A percentile compares a stretch with the other conserved stretches of the same genome.
Conservation (phyloP, 768 basidiomycete genomes). For the Boletus tomentosulus region DNA sequence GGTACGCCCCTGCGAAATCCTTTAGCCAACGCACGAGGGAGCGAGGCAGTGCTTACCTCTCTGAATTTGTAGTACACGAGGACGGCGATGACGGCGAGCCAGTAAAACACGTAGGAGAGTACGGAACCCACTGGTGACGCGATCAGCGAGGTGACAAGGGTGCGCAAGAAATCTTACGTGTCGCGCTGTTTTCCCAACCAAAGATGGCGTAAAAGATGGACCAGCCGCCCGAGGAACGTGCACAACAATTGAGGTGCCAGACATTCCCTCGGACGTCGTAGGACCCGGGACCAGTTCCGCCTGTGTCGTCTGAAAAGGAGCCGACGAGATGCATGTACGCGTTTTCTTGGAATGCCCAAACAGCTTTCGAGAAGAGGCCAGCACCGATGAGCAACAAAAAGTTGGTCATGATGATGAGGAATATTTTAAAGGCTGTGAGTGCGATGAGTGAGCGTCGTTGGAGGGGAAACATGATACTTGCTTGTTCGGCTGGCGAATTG, state of each 20-base stretch:
- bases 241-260: constrained; percentile 85
- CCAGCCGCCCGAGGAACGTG: constrained; percentile 63
- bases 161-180: constrained; percentile 37
- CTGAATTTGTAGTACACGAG: too few species aligned
- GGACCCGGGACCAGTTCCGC: constrained; percentile 77
- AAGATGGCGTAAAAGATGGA: constrained; percentile 80
- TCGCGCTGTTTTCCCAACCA: constrained; percentile 85
- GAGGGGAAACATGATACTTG: constrained; percentile 30
- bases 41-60: too few species aligned
- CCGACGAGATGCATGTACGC: constrained; percentile 69
- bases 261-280: constrained; percentile 79
- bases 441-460: background rate
- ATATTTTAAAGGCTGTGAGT: constrained; percentile 64
- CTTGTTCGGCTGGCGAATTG: constrained; percentile 71
- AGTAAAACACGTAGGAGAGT: too few species aligned
- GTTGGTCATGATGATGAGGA: constrained; percentile 91
- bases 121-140: too few species aligned
- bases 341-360: constrained; percentile 69
- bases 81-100: too few species aligned
- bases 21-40: background rate
- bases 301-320: constrained; percentile 60
- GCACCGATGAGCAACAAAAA: constrained; percentile 91
- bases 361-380: constrained; percentile 80
- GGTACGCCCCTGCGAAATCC: constrained; percentile 51
- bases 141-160: too few species aligned